Base-by-base conservation (phyloP, 306 rosid genomes). In the Pueraria montana region DNA sequence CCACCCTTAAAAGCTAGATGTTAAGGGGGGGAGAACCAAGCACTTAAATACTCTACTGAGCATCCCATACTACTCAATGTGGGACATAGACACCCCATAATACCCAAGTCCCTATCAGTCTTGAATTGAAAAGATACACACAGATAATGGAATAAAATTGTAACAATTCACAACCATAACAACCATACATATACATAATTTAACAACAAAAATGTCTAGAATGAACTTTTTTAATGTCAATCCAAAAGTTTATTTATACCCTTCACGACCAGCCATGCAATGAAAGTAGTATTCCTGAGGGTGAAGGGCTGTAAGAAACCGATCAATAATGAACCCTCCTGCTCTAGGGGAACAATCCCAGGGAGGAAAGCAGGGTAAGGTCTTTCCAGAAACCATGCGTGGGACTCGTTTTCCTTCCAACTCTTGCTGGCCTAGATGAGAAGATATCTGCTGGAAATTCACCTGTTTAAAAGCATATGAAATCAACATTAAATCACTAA, bases 261-360 rank as follows among this genome's bases (percentile, higher is more conserved):
- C 98, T 91, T 93, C 99, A 85, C 99, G 97, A 71, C 99, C 98
- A 70, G 98, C 98, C 99, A 96, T 96, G 83, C 98, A 96, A 82
- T 96, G 99, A 75, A 96, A 96, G 89, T 96, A 96, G 82, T 89
- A 96, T 83, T 96, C 99, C 85, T 93, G 98, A 18, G 97, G 97
- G 30, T 87, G 98, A 82, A 96, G 98, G 77, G 94, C 99, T 16
- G 98, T 88, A 86, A 96, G 99, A 90, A 96, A 96, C 81, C 97
- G 93, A 78, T 96, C 99, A 84, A 90, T 89, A 80, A 93, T 90
- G 87, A 96, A 93, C 52, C 98, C 99, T 76, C 99, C 99, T 58
- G 98, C 91, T 80, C 97, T 89, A 78, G 98, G 80, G 74, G 98
- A 89, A 88, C 94, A 96, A 90, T 96, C 99, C 98, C 99, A 96